Evolutionary conservation across 495 filamentous ascomycete species (phyloP).

Genomic region (Niebla homalea): DNA sequence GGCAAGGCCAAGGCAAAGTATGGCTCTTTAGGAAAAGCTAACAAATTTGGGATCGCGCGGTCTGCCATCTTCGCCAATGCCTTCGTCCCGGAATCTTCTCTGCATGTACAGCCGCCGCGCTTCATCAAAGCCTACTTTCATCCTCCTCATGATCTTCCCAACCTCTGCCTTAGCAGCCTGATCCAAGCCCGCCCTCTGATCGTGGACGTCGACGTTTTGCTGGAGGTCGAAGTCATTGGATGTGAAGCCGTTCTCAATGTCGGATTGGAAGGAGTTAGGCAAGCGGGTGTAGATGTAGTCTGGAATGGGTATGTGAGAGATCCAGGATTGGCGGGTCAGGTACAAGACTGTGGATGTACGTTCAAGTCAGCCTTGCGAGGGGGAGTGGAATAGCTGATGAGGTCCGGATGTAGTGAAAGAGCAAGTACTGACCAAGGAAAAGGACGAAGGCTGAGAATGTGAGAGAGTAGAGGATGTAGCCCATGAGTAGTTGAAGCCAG

Average conservation of each 20-base stretch:
- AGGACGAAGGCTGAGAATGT: conserved; percentile 48
- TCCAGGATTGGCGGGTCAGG: conserved; percentile 67
- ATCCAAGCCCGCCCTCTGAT: conserved; percentile 69
- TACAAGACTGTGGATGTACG: conserved; percentile 44
- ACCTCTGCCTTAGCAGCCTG: conserved; percentile 65
- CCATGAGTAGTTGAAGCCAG: conserved; percentile 30
- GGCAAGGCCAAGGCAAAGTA: no score
- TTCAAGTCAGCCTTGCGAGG: neutral
- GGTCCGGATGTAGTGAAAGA: conserved; percentile 2
- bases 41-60: conserved; percentile 93
- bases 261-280: conserved; percentile 57
- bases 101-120: conserved; percentile 74
- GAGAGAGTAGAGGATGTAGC: conserved; percentile 65
- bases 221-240: conserved; percentile 68
- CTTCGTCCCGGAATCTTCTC: conserved; percentile 68
- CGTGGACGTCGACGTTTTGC: conserved; percentile 63
- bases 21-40: conserved; percentile 55
- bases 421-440: conserved; percentile 38
- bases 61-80: conserved; percentile 75
- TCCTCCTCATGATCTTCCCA: conserved; percentile 72
- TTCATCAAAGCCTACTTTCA: conserved; percentile 73
- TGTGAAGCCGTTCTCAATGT: conserved; percentile 75
- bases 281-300: conserved; percentile 60
- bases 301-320: conserved; percentile 41
- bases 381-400: no score